Evolutionary conservation across 345 rosid species (phyloP).

Genomic region (Acer yangbiense): DNA sequence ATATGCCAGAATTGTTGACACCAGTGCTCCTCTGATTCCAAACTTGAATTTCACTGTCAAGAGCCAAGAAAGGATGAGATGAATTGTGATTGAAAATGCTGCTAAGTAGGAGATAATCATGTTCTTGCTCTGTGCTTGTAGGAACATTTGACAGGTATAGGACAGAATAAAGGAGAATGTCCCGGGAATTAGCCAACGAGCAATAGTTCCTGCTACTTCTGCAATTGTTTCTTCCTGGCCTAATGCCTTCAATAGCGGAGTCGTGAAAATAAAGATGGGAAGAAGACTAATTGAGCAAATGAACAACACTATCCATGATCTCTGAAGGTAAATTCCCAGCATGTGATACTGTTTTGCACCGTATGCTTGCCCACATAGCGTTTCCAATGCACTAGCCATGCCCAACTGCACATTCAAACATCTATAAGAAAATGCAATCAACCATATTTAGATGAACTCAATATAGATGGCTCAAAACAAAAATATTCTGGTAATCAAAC

Average conservation of each 20-base stretch:
- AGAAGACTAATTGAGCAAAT: constrained; percentile 41
- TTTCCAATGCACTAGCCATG: constrained; percentile 83
- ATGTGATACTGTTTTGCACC: constrained; percentile 78
- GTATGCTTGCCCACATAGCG: constrained; percentile 81
- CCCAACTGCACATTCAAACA: constrained; percentile 56
- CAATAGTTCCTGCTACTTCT: constrained; percentile 44
- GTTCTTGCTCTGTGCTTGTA: constrained; percentile 86
- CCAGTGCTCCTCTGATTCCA: constrained; percentile 67
- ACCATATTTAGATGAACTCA: not conserved
- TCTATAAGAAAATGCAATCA: not conserved
- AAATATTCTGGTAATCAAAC: not conserved
- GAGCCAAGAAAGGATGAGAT: constrained; percentile 65
- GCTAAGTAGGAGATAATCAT: constrained; percentile 64
- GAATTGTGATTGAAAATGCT: constrained; percentile 45
- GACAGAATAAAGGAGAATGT: constrained; percentile 42
- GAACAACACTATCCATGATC: constrained; percentile 72
- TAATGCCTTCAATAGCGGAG: constrained; percentile 51
- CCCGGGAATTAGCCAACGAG: constrained; percentile 56
- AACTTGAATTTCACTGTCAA: constrained; percentile 47
- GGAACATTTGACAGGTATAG: constrained; percentile 76
- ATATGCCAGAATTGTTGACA: constrained; percentile 58
- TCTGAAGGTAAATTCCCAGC: constrained; percentile 82
- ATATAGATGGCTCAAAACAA: not conserved
- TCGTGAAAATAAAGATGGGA: constrained; percentile 55
- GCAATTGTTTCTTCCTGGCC: constrained; percentile 62